phyloP scores from a whole-genome alignment of 805 yeast species.

The Wickerhamomyces strasburgensis region DNA sequence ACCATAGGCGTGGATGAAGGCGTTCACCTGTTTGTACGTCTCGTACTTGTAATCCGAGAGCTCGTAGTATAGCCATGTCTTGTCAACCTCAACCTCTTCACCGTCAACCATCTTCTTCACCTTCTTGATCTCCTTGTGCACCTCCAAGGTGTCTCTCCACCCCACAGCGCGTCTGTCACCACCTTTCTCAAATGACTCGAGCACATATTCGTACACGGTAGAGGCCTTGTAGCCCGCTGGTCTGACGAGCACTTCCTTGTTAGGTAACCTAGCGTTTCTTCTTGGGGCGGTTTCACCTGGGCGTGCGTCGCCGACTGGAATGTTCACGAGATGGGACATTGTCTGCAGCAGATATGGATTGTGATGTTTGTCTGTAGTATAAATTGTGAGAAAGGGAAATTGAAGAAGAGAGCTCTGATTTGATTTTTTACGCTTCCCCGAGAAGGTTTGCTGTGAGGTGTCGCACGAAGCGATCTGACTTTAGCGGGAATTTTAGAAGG shows the following conservation, averaged over 20 bases:
- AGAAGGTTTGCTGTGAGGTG: too few species aligned
- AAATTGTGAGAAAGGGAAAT: neutral
- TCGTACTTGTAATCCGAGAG: slow-evolving; percentile 65
- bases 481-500: too few species aligned
- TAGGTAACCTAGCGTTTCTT: slow-evolving; percentile 50
- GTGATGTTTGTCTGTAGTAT: neutral
- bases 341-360: neutral
- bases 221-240: slow-evolving; percentile 63
- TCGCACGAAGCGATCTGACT: too few species aligned
- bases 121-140: slow-evolving; percentile 70
- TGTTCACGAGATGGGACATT: slow-evolving; percentile 31
- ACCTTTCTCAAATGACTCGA: slow-evolving; percentile 55
- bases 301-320: slow-evolving; percentile 65
- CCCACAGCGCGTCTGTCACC: slow-evolving; percentile 59
- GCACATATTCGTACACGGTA: slow-evolving; percentile 65
- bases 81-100: slow-evolving; percentile 61
- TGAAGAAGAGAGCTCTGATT: too few species aligned
- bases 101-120: slow-evolving; percentile 79
- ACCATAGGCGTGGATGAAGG: slow-evolving; percentile 50
- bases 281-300: slow-evolving; percentile 82
- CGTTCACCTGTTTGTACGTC: slow-evolving; percentile 52
- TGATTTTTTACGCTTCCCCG: too few species aligned
- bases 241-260: slow-evolving; percentile 41
- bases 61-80: slow-evolving; percentile 86
- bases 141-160: slow-evolving; percentile 69